Evolutionary conservation across 169 alveolate genomes (phyloP).

Genomic region (Miamiensis avidus): DNA sequence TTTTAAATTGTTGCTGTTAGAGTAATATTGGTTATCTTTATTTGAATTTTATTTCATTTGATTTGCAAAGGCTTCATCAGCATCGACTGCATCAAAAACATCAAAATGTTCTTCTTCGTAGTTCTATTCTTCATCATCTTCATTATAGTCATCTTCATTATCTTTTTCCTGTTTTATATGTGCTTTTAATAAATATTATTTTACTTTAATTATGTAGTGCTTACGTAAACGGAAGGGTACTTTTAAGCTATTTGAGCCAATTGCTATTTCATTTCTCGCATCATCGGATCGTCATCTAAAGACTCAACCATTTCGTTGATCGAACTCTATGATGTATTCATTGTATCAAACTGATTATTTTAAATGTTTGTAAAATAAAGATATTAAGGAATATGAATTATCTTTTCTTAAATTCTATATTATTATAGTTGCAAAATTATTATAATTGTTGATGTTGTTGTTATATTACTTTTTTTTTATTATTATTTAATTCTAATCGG

Average conservation of each 20-base stretch:
- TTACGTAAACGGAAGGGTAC: neutral
- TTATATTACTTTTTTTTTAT: too few relatives aligned
- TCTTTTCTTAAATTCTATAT: too few relatives aligned
- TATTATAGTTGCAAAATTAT: too few relatives aligned
- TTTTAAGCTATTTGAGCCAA: neutral
- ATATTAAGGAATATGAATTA: too few relatives aligned
- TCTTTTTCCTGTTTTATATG: neutral
- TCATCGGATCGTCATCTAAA: neutral
- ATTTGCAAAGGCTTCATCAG: neutral
- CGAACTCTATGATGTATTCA: neutral
- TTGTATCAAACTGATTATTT: too few relatives aligned
- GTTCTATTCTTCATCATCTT: neutral
- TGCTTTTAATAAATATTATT: too few relatives aligned
- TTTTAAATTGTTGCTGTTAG: neutral
- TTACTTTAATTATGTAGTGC: neutral
- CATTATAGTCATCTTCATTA: neutral
- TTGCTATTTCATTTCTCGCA: neutral
- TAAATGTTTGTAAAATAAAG: too few relatives aligned
- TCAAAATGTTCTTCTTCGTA: neutral
- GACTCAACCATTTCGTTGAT: neutral
- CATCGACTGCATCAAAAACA: neutral
- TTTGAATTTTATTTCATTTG: too few relatives aligned
- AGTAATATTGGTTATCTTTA: neutral
- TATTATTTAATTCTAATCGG: too few relatives aligned
- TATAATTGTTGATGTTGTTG: too few relatives aligned